A percentile compares a stretch with the other conserved stretches of the same genome.
These are phyloP conservation scores for Oryza officinalis DNA, from an alignment of 176 grass and related monocot species.

Conservation along the genomic window DNA sequence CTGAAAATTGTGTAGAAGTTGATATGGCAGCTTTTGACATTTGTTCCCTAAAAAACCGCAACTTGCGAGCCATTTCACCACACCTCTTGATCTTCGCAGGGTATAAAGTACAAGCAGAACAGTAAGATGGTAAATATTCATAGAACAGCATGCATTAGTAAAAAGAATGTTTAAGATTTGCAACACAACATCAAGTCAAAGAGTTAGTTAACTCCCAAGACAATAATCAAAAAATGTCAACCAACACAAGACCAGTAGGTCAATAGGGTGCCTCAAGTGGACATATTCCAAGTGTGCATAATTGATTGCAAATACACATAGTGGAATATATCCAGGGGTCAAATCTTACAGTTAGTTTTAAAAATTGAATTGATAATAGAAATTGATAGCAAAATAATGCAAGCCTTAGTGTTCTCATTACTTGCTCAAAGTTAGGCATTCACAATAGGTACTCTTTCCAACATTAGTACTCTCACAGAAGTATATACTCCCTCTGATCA, in stretches of 20 bases:
- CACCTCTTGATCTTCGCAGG: slow-evolving; percentile 79
- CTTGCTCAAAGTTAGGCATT: neutral
- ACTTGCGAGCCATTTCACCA: slow-evolving; percentile 83
- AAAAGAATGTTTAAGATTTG: neutral
- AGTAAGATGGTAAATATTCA: slow-evolving; percentile 13
- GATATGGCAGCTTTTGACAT: slow-evolving; percentile 71
- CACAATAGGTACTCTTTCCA: neutral
- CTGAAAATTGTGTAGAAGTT: slow-evolving; percentile 38
- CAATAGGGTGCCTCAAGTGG: neutral
- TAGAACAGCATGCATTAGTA: slow-evolving; percentile 12
- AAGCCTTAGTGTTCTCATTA: neutral
- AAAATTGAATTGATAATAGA: neutral
- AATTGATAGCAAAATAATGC: neutral
- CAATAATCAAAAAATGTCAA: neutral
- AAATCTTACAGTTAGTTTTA: neutral
- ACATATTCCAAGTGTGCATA: neutral
- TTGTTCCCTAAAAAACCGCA: slow-evolving; percentile 79
- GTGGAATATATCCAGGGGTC: neutral
- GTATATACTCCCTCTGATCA: neutral
- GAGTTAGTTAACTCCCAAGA: neutral
- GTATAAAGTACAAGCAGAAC: neutral
- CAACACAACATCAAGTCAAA: neutral
- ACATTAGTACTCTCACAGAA: neutral
- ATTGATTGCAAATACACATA: neutral
- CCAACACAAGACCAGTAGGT: neutral